Percentiles rank a stretch among this genome's conserved stretches.
These are phyloP conservation scores for Ustilaginoidea virens DNA, from an alignment of 2,329 filamentous ascomycete species.

Conservation along the genomic window DNA sequence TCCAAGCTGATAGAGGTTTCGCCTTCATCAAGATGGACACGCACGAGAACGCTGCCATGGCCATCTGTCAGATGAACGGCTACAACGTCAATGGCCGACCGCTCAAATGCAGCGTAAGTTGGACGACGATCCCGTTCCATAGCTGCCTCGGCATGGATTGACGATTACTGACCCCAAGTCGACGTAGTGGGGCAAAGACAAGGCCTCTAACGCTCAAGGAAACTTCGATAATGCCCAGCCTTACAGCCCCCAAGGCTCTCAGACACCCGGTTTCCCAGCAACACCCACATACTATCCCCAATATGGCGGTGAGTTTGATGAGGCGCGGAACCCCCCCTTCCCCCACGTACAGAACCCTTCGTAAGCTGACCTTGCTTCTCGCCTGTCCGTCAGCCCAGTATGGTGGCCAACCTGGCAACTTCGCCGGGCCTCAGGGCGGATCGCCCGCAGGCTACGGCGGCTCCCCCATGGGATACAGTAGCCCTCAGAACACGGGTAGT, in stretches of 20 bases:
- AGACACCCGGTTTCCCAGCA: constrained; percentile 57
- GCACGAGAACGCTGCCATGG: constrained; percentile 95
- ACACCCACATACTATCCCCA: constrained; percentile 87
- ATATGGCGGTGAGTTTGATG: constrained; percentile 61
- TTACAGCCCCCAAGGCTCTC: constrained; percentile 59
- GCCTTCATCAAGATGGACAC: constrained; percentile 99
- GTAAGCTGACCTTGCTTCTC: constrained; percentile 4
- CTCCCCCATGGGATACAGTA: constrained; percentile 57
- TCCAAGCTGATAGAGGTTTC: constrained; percentile 95
- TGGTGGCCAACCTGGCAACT: constrained; percentile 53
- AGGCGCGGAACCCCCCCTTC: not conserved
- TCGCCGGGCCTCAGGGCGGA: constrained; percentile 44
- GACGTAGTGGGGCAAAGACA: constrained; percentile 92
- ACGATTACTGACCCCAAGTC: constrained; percentile 3
- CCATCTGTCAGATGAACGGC: constrained; percentile 92
- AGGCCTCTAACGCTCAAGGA: constrained; percentile 54
- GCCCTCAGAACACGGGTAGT: constrained; percentile 61
- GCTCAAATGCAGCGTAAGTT: constrained; percentile 93
- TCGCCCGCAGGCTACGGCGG: constrained; percentile 47
- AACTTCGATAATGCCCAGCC: constrained; percentile 63
- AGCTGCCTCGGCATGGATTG: too few species aligned
- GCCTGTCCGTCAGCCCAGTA: constrained; percentile 28
- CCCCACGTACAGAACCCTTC: not conserved
- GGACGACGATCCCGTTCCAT: constrained; percentile 13
- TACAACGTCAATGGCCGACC: constrained; percentile 97